These are phyloP conservation scores for Bipolaris zeicola DNA, from an alignment of 2,329 filamentous ascomycete species.

Conservation along the genomic window DNA sequence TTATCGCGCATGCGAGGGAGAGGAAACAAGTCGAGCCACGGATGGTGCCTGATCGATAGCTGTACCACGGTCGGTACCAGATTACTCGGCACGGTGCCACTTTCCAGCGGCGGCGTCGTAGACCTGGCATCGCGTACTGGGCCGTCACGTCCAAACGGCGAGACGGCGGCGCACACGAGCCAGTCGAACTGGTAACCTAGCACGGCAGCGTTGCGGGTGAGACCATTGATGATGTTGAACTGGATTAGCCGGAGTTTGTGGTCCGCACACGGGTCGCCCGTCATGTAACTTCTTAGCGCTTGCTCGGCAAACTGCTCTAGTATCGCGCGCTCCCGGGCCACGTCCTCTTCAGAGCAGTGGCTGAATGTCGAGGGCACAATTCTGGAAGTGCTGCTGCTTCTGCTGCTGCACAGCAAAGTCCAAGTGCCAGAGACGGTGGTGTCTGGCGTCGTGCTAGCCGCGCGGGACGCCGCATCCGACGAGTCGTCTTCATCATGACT, in stretches of 20 bases:
- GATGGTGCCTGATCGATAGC: slow-evolving; percentile 48
- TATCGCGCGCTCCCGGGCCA: not conserved
- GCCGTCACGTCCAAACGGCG: slow-evolving; percentile 15
- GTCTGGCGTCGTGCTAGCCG: not conserved
- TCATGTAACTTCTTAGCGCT: slow-evolving; percentile 24
- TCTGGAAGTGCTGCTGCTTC: not conserved
- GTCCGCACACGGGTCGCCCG: slow-evolving; percentile 15
- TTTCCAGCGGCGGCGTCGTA: slow-evolving; percentile 7
- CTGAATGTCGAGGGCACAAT: not conserved
- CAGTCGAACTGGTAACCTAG: slow-evolving; percentile 17
- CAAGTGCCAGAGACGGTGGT: not conserved
- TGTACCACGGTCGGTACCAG: slow-evolving; percentile 35
- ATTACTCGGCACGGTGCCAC: not conserved
- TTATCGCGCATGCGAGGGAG: slow-evolving; percentile 51
- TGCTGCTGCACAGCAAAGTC: not conserved
- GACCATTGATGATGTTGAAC: slow-evolving; percentile 19
- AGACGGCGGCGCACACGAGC: slow-evolving; percentile 18
- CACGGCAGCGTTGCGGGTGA: slow-evolving; percentile 15
- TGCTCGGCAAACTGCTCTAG: slow-evolving; percentile 24
- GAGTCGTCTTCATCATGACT: not conserved
- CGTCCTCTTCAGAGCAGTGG: slow-evolving; percentile 1
- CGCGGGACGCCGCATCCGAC: not conserved
- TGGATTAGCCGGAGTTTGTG: slow-evolving; percentile 21
- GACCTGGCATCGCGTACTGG: too few species aligned
- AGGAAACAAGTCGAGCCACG: slow-evolving; percentile 48